Conservation (phyloP, 139 green algal species). For the Chlorella sp. region DNA sequence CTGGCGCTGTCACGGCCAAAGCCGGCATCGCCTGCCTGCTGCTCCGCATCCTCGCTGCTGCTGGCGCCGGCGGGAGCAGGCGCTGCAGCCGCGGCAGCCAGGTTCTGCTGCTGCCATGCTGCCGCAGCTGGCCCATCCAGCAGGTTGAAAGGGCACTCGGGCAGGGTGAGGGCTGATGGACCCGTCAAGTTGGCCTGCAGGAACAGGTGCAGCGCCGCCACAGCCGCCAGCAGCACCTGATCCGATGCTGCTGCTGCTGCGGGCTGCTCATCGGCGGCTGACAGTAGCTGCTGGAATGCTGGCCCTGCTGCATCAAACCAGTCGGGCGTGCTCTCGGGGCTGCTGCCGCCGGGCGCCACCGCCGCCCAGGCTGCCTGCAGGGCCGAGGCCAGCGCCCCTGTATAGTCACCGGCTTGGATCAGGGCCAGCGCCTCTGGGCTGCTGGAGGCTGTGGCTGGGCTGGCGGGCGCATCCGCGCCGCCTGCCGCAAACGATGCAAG, state of each 20-base stretch:
- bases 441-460: not conserved
- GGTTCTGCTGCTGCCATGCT: not conserved
- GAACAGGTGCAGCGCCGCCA: slow-evolving; percentile 63
- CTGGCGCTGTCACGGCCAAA: slow-evolving; percentile 19
- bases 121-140: not conserved
- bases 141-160: slow-evolving; percentile 21
- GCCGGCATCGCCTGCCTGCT: not conserved
- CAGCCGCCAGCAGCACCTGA: slow-evolving; percentile 16
- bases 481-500: slow-evolving; percentile 11
- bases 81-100: not conserved
- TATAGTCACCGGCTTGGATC: not conserved
- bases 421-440: not conserved
- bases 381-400: not conserved
- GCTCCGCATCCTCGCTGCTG: not conserved
- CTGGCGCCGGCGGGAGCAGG: not conserved
- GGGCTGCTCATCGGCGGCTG: not conserved
- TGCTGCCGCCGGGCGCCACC: not conserved
- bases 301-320: slow-evolving; percentile 27
- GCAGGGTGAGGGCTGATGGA: not conserved
- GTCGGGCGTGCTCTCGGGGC: slow-evolving; percentile 32
- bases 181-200: slow-evolving; percentile 77
- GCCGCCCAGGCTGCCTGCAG: slow-evolving; percentile 4
- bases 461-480: not conserved
- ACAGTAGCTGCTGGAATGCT: not conserved
- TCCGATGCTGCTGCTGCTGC: not conserved